Conservation (phyloP, 805 yeast species). For the Blastobotrys attinorum region DNA sequence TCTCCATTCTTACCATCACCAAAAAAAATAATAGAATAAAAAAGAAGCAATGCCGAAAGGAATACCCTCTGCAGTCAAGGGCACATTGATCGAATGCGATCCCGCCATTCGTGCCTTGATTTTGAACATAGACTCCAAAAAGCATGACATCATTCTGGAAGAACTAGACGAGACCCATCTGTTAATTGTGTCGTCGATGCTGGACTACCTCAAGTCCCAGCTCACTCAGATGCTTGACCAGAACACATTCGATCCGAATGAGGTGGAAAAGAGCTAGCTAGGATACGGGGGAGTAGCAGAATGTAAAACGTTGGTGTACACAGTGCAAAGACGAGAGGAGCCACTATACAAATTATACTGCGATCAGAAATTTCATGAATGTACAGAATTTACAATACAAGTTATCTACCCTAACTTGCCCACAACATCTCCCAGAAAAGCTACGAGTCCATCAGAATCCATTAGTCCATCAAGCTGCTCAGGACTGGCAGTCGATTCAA, state of each 20-base stretch:
- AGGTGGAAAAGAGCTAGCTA: conserved; percentile 38
- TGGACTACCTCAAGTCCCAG: conserved; percentile 68
- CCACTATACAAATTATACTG: no score
- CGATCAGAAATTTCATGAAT: no score
- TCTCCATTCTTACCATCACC: background rate
- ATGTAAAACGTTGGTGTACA: background rate
- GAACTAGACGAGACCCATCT: conserved; percentile 91
- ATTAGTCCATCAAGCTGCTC: conserved; percentile 41
- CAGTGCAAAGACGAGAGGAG: no score
- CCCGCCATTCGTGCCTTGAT: conserved; percentile 89
- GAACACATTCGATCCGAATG: conserved; percentile 83
- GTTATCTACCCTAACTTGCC: no score
- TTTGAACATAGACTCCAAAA: conserved; percentile 66
- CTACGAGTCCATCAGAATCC: conserved; percentile 55
- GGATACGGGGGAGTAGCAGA: no score
- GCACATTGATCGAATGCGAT: conserved; percentile 44
- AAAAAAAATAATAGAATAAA: background rate
- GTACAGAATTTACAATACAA: no score
- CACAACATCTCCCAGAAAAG: conserved; percentile 36
- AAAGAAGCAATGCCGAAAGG: no score
- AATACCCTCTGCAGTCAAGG: conserved; percentile 50
- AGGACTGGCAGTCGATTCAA: conserved; percentile 24
- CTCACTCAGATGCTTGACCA: conserved; percentile 67
- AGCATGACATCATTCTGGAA: conserved; percentile 63
- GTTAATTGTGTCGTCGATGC: conserved; percentile 68